Conservation (phyloP, 208 protist species). For the Trypanosoma brucei region DNA sequence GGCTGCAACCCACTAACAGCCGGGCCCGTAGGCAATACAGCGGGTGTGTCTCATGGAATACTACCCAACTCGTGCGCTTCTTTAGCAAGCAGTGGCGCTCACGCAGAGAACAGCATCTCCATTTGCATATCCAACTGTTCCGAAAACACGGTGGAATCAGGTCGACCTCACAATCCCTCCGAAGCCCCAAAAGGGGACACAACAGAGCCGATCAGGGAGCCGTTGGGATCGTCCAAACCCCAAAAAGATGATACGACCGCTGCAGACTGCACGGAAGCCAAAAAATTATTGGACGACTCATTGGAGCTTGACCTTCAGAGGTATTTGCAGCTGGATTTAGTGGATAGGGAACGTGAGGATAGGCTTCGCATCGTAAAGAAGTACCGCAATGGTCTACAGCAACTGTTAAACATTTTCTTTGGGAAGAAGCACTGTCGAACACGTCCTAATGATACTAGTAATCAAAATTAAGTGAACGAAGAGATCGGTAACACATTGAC, state of each 20-base stretch:
- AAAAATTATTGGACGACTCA: background rate
- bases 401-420: conserved; percentile 15
- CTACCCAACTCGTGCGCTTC: background rate
- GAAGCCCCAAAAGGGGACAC: too few relatives aligned
- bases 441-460: background rate
- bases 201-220: too few relatives aligned
- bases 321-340: background rate
- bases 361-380: conserved; percentile 3
- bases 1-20: background rate
- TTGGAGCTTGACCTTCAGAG: background rate
- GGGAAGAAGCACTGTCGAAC: background rate
- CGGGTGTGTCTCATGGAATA: background rate
- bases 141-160: too few relatives aligned
- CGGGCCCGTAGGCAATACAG: background rate
- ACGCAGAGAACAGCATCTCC: background rate
- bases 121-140: too few relatives aligned
- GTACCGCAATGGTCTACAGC: conserved; percentile 16
- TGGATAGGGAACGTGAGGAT: background rate
- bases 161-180: too few relatives aligned
- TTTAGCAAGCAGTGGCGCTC: background rate
- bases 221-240: too few relatives aligned
- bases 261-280: too few relatives aligned
- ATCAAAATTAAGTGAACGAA: background rate
- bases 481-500: too few relatives aligned
- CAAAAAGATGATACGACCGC: too few relatives aligned